Evolutionary conservation across 345 rosid species (phyloP), one percentile per base, ranked within the genome.

Genomic region (Pistacia atlantica): DNA sequence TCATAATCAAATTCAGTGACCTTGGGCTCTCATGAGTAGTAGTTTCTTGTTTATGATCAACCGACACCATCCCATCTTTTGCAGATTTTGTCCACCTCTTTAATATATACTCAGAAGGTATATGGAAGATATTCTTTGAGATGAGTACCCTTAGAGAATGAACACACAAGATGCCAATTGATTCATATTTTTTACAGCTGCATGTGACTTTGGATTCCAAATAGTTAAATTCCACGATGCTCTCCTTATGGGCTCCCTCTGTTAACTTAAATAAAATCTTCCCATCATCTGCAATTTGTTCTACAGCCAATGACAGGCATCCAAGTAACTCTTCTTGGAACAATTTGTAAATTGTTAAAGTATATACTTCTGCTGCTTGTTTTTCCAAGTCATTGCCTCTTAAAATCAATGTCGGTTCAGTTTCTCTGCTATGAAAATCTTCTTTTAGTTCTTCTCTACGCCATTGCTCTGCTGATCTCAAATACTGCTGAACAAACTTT

Each of bases 11-110:
- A 20, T 5, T n/a, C 31, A 1, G 18, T 58, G 12, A 8, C 28
- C 11, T 11, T n/a, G 4, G 8, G 8, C 28, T 58, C 62, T 56
- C 22, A 18, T 58, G 11, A 58, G 28, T 9, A 58, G 31, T 2
- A 6, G 2, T 58, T 25, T 20, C 11, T 58, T 22, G 57, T 9
- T 22, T 58, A 10, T 3, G 3, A 22, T 58, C 62, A 58, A 2
- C 12, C 10, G 20, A 0, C 31, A 58, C 28, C 9, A n/a, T 22
- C 31, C 3, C 62, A 58, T 33, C 20, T 35, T 65, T 74, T 4
- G 63, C 71, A 49, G 46, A 49, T 20, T 74, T 64, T 33, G 71
- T 35, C 62, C 61, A 64, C 16, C 77, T 31, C 52, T 63, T 74
- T 33, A 74, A 7, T 5, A 65, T 8, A 46, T 74, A 65, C 11